Evolutionary conservation across 2,329 filamentous ascomycete species (phyloP).

Genomic region (Pseudogymnoascus sp.): DNA sequence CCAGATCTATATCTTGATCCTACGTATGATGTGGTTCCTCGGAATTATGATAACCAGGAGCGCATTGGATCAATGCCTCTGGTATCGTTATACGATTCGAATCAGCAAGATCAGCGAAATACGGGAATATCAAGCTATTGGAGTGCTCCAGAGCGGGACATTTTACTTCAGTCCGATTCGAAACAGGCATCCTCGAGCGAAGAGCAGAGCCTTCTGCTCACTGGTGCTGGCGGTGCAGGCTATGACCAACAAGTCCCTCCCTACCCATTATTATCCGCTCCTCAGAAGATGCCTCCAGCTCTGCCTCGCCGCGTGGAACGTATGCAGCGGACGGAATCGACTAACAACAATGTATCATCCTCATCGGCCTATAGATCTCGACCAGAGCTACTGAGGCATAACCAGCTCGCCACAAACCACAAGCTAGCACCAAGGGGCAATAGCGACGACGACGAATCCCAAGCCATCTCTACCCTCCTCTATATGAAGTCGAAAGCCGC

Average conservation of each 20-base stretch:
- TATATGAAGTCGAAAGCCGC: slow-evolving; percentile 25
- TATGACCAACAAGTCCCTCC: too few relatives aligned
- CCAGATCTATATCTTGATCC: background rate
- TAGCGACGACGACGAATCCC: slow-evolving; percentile 15
- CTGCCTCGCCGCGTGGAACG: slow-evolving; percentile 22
- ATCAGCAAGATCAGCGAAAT: slow-evolving; percentile 10
- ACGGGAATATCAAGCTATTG: slow-evolving; percentile 70
- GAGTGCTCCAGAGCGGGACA: slow-evolving; percentile 65
- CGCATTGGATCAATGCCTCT: background rate
- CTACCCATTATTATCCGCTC: too few relatives aligned
- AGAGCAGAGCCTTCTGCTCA: too few relatives aligned
- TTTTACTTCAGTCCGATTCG: background rate
- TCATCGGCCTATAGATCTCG: slow-evolving; percentile 24
- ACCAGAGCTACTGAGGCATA: slow-evolving; percentile 24
- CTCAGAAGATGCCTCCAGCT: slow-evolving; percentile 16
- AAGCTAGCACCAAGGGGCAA: slow-evolving; percentile 25
- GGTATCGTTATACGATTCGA: background rate
- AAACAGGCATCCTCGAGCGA: slow-evolving; percentile 20
- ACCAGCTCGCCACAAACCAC: slow-evolving; percentile 21
- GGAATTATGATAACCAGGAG: background rate
- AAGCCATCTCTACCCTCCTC: background rate
- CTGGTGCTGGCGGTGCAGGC: too few relatives aligned
- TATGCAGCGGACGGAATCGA: slow-evolving; percentile 28
- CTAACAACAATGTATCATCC: slow-evolving; percentile 26
- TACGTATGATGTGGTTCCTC: background rate